Evolutionary conservation across 108 stramenopile genomes (phyloP), one percentile per base, ranked within the genome.

Genomic region (Skeletonema costatum): DNA sequence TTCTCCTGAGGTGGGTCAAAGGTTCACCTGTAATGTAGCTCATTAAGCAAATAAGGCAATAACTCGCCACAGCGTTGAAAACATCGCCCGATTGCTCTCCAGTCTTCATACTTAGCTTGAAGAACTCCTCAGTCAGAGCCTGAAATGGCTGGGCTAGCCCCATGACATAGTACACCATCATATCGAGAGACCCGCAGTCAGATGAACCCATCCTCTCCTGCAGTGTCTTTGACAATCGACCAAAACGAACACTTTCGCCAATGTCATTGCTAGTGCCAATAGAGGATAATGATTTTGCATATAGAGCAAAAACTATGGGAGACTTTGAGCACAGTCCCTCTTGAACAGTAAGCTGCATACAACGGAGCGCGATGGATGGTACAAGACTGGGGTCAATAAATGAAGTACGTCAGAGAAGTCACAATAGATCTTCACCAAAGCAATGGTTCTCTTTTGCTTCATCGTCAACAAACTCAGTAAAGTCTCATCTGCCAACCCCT

Each of bases 231-330:
- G 68, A 68, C 13, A 70, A 48, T n/a, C 38, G 41, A 13, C 32
- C 68, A 61, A 69, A 13, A 53, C 75, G 30, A 13, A 68, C 42
- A 48, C 19, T 10, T 61, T 51, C 25, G 53, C 51, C 50, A 29
- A 11, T 44, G 16, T 73, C 63, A 13, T 16, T 29, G 14, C 38
- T 50, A 32, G 8, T 33, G 5, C 64, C 64, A n/a, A 13, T 30
- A 10, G 12, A 38, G 12, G 13, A 9, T 21, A 70, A 5, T 32
- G 48, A 19, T 17, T 35, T 16, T 25, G 68, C 66, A 46, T 60
- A 79, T 12, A 35, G 53, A 35, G 53, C 74, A 74, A 75, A 75
- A 16, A 46, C 78, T 68, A 68, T 7, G 10, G 78, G 74, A 14
- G 74, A 58, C 39, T 32, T 48, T 32, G 46, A 17, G 33, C 46